phyloP scores from a whole-genome alignment of 208 protist genomes.

The Entamoeba histolytica region DNA sequence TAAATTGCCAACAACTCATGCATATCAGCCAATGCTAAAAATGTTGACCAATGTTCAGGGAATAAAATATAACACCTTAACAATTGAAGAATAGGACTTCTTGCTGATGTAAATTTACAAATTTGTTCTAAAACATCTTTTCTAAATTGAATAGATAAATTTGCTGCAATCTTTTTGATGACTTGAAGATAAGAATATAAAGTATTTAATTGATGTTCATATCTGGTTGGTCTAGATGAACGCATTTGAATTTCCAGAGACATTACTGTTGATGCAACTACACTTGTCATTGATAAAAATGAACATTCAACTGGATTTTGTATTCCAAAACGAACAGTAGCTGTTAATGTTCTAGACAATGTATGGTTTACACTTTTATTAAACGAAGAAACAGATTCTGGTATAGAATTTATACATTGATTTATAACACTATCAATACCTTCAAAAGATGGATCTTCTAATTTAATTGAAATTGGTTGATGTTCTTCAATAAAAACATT shows the following conservation, averaged over 20 bases:
- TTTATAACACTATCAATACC: neutral
- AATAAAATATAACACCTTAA: neutral
- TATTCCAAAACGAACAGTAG: neutral
- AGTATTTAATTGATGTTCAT: neutral
- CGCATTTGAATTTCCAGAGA: neutral
- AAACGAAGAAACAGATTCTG: neutral
- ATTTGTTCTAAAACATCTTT: neutral
- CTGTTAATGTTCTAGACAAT: neutral
- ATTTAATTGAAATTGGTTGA: neutral
- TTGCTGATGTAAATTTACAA: neutral
- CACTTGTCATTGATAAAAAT: neutral
- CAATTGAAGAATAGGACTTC: neutral
- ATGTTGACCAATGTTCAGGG: neutral
- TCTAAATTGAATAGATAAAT: neutral
- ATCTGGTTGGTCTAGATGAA: neutral
- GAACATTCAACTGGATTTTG: neutral
- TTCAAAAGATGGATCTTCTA: neutral
- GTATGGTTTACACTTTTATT: neutral
- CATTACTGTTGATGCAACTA: neutral
- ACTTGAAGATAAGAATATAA: neutral
- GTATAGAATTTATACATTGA: neutral
- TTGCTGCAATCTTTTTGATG: neutral
- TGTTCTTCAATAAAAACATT: neutral
- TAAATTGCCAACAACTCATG: neutral
- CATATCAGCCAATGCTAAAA: neutral